phyloP scores from a whole-genome alignment of 164 flowering plant species.

The Cinnamomum chago region DNA sequence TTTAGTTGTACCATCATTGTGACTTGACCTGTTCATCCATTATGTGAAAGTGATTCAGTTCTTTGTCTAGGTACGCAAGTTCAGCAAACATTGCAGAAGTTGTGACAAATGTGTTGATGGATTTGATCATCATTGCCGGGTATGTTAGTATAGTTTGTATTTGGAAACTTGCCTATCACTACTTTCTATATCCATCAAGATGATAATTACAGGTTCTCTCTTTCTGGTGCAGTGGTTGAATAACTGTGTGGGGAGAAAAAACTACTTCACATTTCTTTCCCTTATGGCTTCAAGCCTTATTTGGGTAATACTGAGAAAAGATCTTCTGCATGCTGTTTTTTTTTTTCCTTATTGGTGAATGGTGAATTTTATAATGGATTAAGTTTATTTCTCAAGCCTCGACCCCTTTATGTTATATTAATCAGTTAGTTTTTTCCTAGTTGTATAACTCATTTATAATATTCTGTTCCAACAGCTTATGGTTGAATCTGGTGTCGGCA shows the following conservation, averaged over 20 bases:
- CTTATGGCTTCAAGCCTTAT: conserved; percentile 77
- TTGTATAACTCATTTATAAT: not conserved
- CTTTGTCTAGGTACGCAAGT: conserved; percentile 61
- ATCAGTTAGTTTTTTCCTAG: not conserved
- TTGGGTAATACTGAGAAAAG: conserved; percentile 43
- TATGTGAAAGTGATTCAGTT: not conserved
- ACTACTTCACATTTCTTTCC: conserved; percentile 65
- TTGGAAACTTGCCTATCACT: not conserved
- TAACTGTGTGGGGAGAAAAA: conserved; percentile 86
- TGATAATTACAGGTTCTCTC: not conserved
- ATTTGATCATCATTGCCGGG: conserved; percentile 95
- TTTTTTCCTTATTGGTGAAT: too few species aligned
- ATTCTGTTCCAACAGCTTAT: conserved; percentile 42
- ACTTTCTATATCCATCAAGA: not conserved
- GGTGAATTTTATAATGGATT: not conserved
- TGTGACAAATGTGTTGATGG: conserved; percentile 94
- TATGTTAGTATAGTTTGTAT: conserved; percentile 20
- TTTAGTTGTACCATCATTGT: not conserved
- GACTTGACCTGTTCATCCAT: not conserved
- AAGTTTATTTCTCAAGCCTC: not conserved
- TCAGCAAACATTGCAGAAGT: conserved; percentile 90
- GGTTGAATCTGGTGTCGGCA: conserved; percentile 66
- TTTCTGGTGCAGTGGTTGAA: conserved; percentile 72
- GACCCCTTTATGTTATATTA: not conserved
- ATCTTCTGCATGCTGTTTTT: not conserved